Percentiles rank a stretch among this genome's conserved stretches.
These are phyloP conservation scores for Vararia minispora DNA, from an alignment of 768 basidiomycete species.

Conservation along the genomic window DNA sequence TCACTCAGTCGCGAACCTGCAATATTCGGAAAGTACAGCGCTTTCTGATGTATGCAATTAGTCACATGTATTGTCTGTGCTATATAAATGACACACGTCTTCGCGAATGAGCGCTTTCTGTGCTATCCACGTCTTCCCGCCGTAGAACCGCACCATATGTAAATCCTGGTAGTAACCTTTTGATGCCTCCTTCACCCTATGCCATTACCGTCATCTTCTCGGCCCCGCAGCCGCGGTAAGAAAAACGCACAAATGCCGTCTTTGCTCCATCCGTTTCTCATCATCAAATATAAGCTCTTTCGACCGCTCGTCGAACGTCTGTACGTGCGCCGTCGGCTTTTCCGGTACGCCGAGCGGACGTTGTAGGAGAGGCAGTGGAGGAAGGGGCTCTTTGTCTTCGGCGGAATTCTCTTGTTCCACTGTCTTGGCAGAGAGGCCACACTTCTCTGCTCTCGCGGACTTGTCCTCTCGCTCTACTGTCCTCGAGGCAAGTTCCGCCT, in stretches of 20 bases:
- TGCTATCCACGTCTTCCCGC: slow-evolving; percentile 93
- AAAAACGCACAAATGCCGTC: slow-evolving; percentile 42
- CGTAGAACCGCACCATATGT: slow-evolving; percentile 67
- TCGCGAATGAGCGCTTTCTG: slow-evolving; percentile 82
- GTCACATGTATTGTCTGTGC: no score
- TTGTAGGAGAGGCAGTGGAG: slow-evolving; percentile 29
- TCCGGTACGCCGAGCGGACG: slow-evolving; percentile 72
- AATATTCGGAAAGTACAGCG: slow-evolving; percentile 86
- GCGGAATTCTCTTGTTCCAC: neutral
- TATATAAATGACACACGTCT: slow-evolving; percentile 72
- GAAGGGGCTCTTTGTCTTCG: slow-evolving; percentile 2
- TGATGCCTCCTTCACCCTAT: slow-evolving; percentile 48
- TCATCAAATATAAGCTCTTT: slow-evolving; percentile 62
- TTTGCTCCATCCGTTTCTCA: slow-evolving; percentile 58
- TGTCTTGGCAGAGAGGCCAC: neutral
- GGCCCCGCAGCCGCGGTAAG: slow-evolving; percentile 21
- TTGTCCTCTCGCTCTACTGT: no score
- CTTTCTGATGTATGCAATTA: no score
- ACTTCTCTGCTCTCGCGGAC: no score
- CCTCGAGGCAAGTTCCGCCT: no score
- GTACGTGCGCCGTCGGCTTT: slow-evolving; percentile 33
- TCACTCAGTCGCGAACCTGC: slow-evolving; percentile 55
- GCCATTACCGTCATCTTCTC: slow-evolving; percentile 25
- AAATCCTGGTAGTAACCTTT: slow-evolving; percentile 87
- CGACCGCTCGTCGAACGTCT: slow-evolving; percentile 40